Base-by-base conservation (phyloP, 192 early-diverging fungal genomes). In the Gonapodya prolifera region DNA sequence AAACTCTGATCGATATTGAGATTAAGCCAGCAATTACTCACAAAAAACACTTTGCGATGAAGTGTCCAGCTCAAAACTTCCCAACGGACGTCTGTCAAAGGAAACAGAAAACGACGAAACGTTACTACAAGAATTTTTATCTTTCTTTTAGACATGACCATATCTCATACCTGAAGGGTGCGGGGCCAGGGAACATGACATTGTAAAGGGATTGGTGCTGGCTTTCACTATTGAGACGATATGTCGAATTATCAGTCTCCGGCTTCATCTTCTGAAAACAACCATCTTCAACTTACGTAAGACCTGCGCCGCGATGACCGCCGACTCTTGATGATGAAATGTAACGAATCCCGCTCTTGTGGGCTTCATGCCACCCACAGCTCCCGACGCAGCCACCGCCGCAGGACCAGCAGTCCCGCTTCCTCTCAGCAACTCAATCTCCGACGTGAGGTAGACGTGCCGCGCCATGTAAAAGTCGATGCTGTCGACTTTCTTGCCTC, bases 311-410 rank as follows among this genome's bases (percentile, higher is more conserved):
- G 23, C 1, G 0, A 80, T 76, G 70, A 81, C 79, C 29, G 84
- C 84, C n/a, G 79, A 33, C 33, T 80, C 35, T 70, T 84, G 83
- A 1, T 81, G 77, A 30, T 79, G 79, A 76, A 88, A 88, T 1
- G 87, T 88, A 1, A 88, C 85, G 79, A 88, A 88, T 0, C 78
- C 87, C 8, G 85, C 16, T 13, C 2, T 35, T 2, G 2, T 75
- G 31, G 2, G 73, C 34, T 75, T 8, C 45, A 69, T n/a, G 13
- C 13, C 8, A 8, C n/a, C n/a, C n/a, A n/a, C n/a, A n/a, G n/a
- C n/a, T n/a, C n/a, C n/a, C n/a, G n/a, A n/a, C n/a, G n/a, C n/a
- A n/a, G n/a, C n/a, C n/a, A n/a, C n/a, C n/a, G n/a, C n/a, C n/a
- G n/a, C n/a, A n/a, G n/a, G 45, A n/a, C 13, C 13, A 69, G 45